These are phyloP conservation scores for Pichia cactophila DNA, from an alignment of 1,139 yeast species.

Conservation along the genomic window DNA sequence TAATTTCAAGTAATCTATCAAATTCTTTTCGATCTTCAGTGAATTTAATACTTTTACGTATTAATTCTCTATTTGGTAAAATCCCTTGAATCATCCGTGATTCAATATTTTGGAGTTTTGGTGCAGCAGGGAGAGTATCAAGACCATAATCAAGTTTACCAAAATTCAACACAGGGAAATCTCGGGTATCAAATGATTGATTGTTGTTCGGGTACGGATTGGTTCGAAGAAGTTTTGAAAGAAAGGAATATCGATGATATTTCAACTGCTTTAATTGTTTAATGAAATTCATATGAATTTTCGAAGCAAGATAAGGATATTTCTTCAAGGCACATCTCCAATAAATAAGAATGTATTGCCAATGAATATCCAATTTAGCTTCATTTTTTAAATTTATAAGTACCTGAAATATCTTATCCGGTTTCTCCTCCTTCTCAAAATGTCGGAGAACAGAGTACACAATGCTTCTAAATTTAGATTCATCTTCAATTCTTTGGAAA, in stretches of 20 bases:
- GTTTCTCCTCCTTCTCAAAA: constrained; percentile 14
- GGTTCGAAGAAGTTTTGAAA: constrained; percentile 4
- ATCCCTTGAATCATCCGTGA: constrained; percentile 21
- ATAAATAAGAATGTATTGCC: constrained; percentile 12
- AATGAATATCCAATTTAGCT: constrained; percentile 9
- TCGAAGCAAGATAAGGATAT: constrained; percentile 17
- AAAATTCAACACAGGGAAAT: constrained; percentile 10
- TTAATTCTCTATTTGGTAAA: constrained; percentile 17
- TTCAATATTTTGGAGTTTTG: constrained; percentile 18
- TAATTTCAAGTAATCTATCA: constrained; percentile 11
- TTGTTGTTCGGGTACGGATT: constrained; percentile 4
- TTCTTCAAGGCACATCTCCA: constrained; percentile 19
- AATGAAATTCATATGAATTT: constrained; percentile 9
- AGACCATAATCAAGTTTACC: constrained; percentile 8
- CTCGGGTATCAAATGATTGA: constrained; percentile 1
- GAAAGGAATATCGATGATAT: constrained; percentile 10
- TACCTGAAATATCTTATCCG: constrained; percentile 11
- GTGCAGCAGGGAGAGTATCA: constrained; percentile 11
- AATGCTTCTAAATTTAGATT: constrained; percentile 9
- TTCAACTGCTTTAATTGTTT: constrained; percentile 7
- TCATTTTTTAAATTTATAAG: constrained; percentile 6
- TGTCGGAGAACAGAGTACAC: constrained; percentile 12
- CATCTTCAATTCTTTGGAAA: constrained; percentile 5
- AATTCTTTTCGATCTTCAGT: constrained; percentile 15
- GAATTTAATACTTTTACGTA: constrained; percentile 17